phyloP scores from a whole-genome alignment of 805 yeast species.

The Teunomyces gatunensis region DNA sequence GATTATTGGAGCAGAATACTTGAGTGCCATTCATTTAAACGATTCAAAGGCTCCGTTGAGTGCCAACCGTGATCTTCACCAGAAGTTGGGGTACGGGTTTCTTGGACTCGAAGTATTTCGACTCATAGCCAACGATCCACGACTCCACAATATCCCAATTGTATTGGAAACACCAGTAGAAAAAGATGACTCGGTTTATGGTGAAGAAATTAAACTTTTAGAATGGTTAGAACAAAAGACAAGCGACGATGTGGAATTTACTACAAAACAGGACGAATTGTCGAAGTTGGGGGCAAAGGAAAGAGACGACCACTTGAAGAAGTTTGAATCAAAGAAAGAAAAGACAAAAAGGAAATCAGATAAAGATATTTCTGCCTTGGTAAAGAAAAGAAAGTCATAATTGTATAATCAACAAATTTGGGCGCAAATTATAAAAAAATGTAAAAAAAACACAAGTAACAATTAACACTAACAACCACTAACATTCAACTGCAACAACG shows the following conservation, averaged over 20 bases:
- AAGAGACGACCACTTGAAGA: constrained; percentile 64
- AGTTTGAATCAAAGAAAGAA: constrained; percentile 45
- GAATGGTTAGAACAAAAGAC: constrained; percentile 73
- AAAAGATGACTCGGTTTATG: constrained; percentile 63
- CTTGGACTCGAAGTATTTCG: constrained; percentile 84
- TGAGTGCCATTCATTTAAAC: constrained; percentile 82
- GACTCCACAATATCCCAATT: constrained; percentile 68
- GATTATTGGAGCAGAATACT: constrained; percentile 68
- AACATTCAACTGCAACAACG: too few species aligned
- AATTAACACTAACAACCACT: too few species aligned
- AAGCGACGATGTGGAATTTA: constrained; percentile 53
- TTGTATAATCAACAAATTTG: not conserved
- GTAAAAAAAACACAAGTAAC: too few species aligned
- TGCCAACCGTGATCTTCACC: constrained; percentile 89
- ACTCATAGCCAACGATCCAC: constrained; percentile 64
- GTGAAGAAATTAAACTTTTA: constrained; percentile 76
- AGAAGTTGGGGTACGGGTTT: constrained; percentile 84
- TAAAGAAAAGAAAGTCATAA: constrained; percentile 14
- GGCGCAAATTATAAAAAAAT: not conserved
- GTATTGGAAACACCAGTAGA: constrained; percentile 84
- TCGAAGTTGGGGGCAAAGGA: constrained; percentile 63
- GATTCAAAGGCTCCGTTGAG: constrained; percentile 94
- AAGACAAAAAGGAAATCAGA: constrained; percentile 8
- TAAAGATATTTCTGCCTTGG: constrained; percentile 16
- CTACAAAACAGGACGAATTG: constrained; percentile 47